A percentile compares a stretch with the other conserved stretches of the same genome.
Conservation (phyloP, 1,284 basidiomycete genomes). For the Boletus subluridellus region DNA sequence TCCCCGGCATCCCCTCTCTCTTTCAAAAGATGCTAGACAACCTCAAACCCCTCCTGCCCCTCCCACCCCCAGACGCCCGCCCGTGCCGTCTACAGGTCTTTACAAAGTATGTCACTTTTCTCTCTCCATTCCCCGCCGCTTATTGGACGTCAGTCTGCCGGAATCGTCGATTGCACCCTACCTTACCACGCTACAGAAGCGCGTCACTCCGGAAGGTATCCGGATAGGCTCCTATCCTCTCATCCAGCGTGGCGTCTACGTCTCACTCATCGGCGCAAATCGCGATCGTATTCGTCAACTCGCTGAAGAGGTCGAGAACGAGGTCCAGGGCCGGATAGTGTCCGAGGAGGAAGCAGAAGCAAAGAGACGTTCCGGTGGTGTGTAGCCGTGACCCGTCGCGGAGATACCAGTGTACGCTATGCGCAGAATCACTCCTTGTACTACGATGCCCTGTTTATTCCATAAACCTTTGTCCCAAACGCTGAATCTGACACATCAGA, state of each 20-base stretch:
- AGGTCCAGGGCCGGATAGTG: constrained; percentile 55
- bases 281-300: constrained; percentile 49
- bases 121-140: neutral
- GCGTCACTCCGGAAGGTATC: constrained; percentile 72
- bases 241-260: constrained; percentile 61
- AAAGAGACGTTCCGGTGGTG: constrained; percentile 20
- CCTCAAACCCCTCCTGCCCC: constrained; percentile 69
- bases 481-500: neutral
- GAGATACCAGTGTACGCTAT: neutral
- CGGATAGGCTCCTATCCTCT: constrained; percentile 83
- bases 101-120: constrained; percentile 54
- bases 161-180: constrained; percentile 91
- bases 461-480: neutral
- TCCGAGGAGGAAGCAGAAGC: constrained; percentile 56
- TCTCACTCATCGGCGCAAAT: constrained; percentile 79
- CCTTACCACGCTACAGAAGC: constrained; percentile 72
- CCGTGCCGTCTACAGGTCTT: constrained; percentile 76
- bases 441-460: neutral
- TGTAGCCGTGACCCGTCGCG: neutral
- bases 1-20: constrained; percentile 86
- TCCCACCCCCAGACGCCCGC: constrained; percentile 67
- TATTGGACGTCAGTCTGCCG: constrained; percentile 45
- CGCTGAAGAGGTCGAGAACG: constrained; percentile 65
- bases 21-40: constrained; percentile 79
- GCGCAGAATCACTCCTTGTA: neutral